phyloP scores from a whole-genome alignment of 441 rosid genomes.

The Viola pubescens region DNA sequence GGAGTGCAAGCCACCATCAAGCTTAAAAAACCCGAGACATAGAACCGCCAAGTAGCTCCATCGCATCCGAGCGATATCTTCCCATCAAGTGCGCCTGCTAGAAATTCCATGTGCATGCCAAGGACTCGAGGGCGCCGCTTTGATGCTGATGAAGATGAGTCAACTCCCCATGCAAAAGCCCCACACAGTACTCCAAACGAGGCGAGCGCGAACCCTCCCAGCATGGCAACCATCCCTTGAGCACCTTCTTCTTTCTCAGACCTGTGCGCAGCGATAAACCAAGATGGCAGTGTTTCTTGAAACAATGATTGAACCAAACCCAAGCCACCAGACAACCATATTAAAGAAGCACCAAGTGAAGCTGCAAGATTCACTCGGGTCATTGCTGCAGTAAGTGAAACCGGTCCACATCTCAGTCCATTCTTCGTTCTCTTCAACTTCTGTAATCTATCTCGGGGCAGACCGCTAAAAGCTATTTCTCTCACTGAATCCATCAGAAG shows the following conservation, averaged over 20 bases:
- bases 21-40: constrained; percentile 75
- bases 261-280: constrained; percentile 80
- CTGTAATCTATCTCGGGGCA: constrained; percentile 45
- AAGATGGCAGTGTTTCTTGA: constrained; percentile 85
- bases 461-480: constrained; percentile 56
- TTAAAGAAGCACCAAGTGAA: constrained; percentile 80
- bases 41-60: constrained; percentile 76
- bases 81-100: constrained; percentile 82
- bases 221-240: constrained; percentile 65
- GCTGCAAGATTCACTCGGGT: constrained; percentile 72
- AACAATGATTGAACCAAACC: constrained; percentile 69
- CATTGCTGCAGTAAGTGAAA: constrained; percentile 77
- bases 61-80: constrained; percentile 90
- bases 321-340: constrained; percentile 83
- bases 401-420: constrained; percentile 69
- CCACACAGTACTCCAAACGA: constrained; percentile 77
- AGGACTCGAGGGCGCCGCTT: constrained; percentile 68
- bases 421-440: constrained; percentile 58
- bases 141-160: constrained; percentile 63
- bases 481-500: constrained; percentile 75
- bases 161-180: constrained; percentile 94
- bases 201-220: constrained; percentile 82
- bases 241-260: constrained; percentile 41
- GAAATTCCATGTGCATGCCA: constrained; percentile 67
- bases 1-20: constrained; percentile 69